Evolutionary conservation across 1,284 basidiomycete genomes (phyloP), one percentile per base, ranked within the genome.

Genomic region (Apiotrichum veenhuisii): DNA sequence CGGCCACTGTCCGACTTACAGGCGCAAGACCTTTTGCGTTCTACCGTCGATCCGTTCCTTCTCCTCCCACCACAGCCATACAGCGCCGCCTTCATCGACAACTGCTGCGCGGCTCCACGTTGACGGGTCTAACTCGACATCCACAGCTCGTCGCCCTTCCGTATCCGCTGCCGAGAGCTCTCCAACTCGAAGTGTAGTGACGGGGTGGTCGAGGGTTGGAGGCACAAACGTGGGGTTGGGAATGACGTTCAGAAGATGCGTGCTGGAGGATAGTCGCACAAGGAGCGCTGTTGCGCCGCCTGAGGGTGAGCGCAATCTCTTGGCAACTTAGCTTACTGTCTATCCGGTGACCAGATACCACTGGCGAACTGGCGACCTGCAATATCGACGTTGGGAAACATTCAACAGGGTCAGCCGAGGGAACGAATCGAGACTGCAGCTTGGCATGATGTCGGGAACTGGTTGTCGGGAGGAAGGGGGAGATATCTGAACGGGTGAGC

Each of bases 61-160:
- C 34, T 63, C 63, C 53, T 70, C 65, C 43, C 52, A 58, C 72
- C 72, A 74, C 10, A 69, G 36, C 71, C 70, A 74, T 2, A 75
- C 63, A 1, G 63, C 71, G 0, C 73, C 73, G 1, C 55, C 46
- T 38, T 71, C 70, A 56, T 75, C 73, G 1, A 71, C 69, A 12
- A 75, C 40, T 15, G 66, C 50, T 4, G 60, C 58, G 41, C 64
- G 57, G 0, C 65, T 59, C 66, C 67, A 71, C 1, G 22, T 33
- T 1, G 3, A 23, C 0, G 69, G 61, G 56, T 74, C 68, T 5
- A 74, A 30, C 2, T 64, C 67, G 2, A 67, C 49, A 52, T 75
- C 72, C 2, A 71, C 61, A 52, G 69, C 66, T 22, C 60, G 48
- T 15, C 64, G 51, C 0, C 62, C 65, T 34, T 63, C 67, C 1